These are phyloP conservation scores for Colletotrichum spinosum DNA, from an alignment of 2,329 filamentous ascomycete species.

Conservation along the genomic window DNA sequence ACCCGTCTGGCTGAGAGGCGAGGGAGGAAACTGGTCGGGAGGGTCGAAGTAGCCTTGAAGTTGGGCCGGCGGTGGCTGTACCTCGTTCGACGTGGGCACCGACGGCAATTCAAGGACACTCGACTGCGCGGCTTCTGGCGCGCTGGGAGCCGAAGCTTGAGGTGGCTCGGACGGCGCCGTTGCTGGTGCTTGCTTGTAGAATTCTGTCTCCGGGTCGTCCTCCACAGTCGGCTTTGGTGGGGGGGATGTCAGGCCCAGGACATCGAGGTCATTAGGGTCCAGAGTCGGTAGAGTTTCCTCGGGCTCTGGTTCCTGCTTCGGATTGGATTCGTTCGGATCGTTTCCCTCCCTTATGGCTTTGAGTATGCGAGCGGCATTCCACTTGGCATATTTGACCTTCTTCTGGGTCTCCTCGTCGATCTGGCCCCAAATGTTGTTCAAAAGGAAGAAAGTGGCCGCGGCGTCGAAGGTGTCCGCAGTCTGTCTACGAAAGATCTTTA, in stretches of 20 bases:
- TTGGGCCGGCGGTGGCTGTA: conserved; percentile 37
- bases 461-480: conserved; percentile 96
- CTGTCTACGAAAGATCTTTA: conserved; percentile 66
- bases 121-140: conserved; percentile 25
- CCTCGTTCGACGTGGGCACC: conserved; percentile 18
- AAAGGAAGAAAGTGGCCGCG: conserved; percentile 90
- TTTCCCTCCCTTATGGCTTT: conserved; percentile 91
- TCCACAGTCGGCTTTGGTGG: conserved; percentile 60
- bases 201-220: conserved; percentile 61
- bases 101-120: conserved; percentile 35
- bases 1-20: conserved; percentile 48
- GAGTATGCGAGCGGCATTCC: conserved; percentile 89
- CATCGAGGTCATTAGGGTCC: conserved; percentile 75
- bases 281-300: conserved; percentile 59
- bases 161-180: conserved; percentile 42
- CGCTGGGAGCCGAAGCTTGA: conserved; percentile 42
- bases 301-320: conserved; percentile 67
- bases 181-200: conserved; percentile 39
- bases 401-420: conserved; percentile 80
- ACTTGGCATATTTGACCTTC: conserved; percentile 97
- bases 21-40: conserved; percentile 47
- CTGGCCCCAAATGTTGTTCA: conserved; percentile 85
- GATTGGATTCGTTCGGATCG: conserved; percentile 93
- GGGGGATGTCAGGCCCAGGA: conserved; percentile 61
- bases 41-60: conserved; percentile 50